These are phyloP conservation scores for Mrakia blollopis DNA, from an alignment of 768 basidiomycete species.

Conservation along the genomic window DNA sequence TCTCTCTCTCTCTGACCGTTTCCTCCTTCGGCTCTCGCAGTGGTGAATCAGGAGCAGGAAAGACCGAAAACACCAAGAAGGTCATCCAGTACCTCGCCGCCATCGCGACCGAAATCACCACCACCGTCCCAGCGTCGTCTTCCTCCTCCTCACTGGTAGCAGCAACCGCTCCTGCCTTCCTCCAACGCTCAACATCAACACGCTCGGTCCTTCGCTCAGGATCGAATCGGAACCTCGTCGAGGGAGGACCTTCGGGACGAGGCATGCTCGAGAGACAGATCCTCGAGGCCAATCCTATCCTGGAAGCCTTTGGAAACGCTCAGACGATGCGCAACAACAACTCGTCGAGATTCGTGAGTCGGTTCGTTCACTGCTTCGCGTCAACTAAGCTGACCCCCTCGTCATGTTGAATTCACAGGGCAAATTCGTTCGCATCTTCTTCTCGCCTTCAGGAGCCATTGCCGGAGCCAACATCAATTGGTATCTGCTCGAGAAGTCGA, in stretches of 20 bases:
- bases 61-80: constrained; percentile 96
- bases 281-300: constrained; percentile 91
- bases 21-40: constrained; percentile 47
- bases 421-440: constrained; percentile 94
- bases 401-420: constrained; percentile 47
- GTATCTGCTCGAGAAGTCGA: constrained; percentile 96
- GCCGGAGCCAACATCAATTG: constrained; percentile 98
- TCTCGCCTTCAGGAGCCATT: constrained; percentile 87
- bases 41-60: constrained; percentile 97
- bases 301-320: constrained; percentile 97
- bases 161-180: constrained; percentile 43
- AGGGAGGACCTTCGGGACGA: not conserved
- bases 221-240: constrained; percentile 13
- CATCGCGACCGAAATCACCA: constrained; percentile 67
- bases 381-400: not conserved
- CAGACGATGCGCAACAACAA: constrained; percentile 98
- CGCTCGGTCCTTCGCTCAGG: constrained; percentile 45
- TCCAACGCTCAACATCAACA: constrained; percentile 50
- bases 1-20: not conserved
- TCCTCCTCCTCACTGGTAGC: constrained; percentile 37
- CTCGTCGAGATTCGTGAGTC: constrained; percentile 77
- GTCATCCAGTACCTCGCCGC: constrained; percentile 98
- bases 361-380: not conserved
- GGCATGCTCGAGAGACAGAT: constrained; percentile 89
- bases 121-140: constrained; percentile 36